Evolutionary conservation across 306 rosid species (phyloP).

Genomic region (Begonia masoniana): DNA sequence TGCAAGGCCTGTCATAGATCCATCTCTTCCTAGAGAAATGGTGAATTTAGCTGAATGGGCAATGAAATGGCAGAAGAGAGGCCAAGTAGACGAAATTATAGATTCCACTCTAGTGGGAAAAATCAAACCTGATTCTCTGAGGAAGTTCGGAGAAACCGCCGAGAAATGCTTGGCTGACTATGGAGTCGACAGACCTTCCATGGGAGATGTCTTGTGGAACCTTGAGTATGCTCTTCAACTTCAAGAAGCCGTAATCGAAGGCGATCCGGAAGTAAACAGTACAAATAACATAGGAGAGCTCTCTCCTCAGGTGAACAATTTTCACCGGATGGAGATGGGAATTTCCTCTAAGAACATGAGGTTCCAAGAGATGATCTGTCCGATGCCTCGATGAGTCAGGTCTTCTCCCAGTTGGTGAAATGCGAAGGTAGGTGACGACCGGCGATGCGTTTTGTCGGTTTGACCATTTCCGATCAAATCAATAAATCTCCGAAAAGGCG

Average conservation of each 20-base stretch:
- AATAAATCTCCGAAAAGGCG: no score
- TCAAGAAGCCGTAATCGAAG: constrained; percentile 56
- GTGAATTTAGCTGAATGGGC: constrained; percentile 95
- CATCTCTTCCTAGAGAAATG: constrained; percentile 72
- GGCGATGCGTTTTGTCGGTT: background rate
- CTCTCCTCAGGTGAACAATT: constrained; percentile 62
- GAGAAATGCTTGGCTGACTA: constrained; percentile 82
- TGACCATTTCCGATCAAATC: no score
- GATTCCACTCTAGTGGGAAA: constrained; percentile 53
- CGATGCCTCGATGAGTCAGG: constrained; percentile 82
- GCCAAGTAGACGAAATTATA: constrained; percentile 67
- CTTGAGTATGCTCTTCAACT: constrained; percentile 78
- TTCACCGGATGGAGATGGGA: constrained; percentile 21
- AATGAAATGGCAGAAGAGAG: constrained; percentile 76
- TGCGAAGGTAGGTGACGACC: constrained; percentile 61
- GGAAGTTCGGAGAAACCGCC: constrained; percentile 79
- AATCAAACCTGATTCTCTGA: constrained; percentile 60
- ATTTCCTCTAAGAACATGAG: constrained; percentile 30
- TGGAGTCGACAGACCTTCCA: constrained; percentile 76
- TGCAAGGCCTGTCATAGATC: constrained; percentile 84
- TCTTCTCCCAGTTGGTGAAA: constrained; percentile 79
- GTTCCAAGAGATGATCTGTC: constrained; percentile 51
- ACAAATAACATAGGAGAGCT: constrained; percentile 70
- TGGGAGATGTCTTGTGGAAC: constrained; percentile 92
- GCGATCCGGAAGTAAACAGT: constrained; percentile 68